A percentile compares a stretch with the other conserved stretches of the same genome.
These are phyloP conservation scores for Neurospora sp. DNA, from an alignment of 2,329 filamentous ascomycete species.

Conservation along the genomic window DNA sequence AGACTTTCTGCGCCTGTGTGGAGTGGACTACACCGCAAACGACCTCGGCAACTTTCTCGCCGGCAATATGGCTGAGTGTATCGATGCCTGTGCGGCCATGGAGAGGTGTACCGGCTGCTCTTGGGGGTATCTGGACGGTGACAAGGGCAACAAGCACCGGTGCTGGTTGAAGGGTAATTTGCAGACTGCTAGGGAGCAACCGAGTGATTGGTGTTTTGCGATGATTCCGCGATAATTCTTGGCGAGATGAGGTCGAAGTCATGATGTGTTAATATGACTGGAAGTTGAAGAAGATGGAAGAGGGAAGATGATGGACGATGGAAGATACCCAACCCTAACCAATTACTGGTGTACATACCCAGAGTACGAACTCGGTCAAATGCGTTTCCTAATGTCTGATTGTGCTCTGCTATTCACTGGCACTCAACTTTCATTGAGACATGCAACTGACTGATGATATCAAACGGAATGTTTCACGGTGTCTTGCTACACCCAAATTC, in stretches of 20 bases:
- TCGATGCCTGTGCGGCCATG: slow-evolving; percentile 28
- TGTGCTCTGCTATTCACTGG: background rate
- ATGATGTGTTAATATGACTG: background rate
- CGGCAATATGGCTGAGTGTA: slow-evolving; percentile 27
- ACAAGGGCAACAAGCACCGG: slow-evolving; percentile 21
- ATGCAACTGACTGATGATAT: background rate
- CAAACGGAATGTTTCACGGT: background rate
- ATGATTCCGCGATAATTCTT: slow-evolving; percentile 6
- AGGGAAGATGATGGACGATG: background rate
- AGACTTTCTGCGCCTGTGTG: slow-evolving; percentile 34
- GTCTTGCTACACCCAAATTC: background rate
- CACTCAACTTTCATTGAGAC: background rate
- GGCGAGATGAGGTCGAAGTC: background rate
- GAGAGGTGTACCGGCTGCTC: slow-evolving; percentile 25
- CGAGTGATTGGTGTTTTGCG: slow-evolving; percentile 28
- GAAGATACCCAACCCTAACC: background rate
- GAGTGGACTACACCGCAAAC: slow-evolving; percentile 32
- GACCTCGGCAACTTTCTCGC: slow-evolving; percentile 22
- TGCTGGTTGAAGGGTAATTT: slow-evolving; percentile 30
- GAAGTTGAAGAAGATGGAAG: background rate
- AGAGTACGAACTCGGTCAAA: background rate
- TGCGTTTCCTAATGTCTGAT: background rate
- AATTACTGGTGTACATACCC: background rate
- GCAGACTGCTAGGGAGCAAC: slow-evolving; percentile 20
- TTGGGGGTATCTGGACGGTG: slow-evolving; percentile 28